Base-by-base conservation (phyloP, 2,329 filamentous ascomycete genomes). In the Fusarium virguliforme region DNA sequence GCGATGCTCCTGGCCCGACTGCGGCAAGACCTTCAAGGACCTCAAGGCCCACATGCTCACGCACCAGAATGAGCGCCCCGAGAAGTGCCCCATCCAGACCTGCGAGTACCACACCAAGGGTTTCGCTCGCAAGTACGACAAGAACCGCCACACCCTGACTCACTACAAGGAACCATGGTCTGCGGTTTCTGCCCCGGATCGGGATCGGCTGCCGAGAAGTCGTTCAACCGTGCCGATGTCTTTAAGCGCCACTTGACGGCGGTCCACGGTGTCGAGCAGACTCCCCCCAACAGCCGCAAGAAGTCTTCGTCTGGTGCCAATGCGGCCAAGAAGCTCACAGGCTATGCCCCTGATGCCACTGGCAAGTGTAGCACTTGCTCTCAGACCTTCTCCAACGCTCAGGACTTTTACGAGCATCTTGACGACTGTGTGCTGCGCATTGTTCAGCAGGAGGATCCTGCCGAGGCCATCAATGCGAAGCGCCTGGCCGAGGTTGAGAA, bases 321-420 rank as follows among this genome's bases (percentile, higher is more conserved):
- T 72, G 80, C 81, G 30, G 84, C 80, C 76, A 92, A 92, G 84
- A 93, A 92, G 81, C 85, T 92, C 37, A 89, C 90, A 6, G 89
- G 89, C 60, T 94, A 94, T 77, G 87, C 92, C 22, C 87, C 90
- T 65, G 93, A 96, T 76, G 91, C 93, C 34, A 96, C 94, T 13
- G 95, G 95, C 82, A 97, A 96, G 84, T 98, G 96, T 83, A 97
- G 94, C 28, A 98, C 95, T 56, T 99, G 96, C 83, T 94, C 93
- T 13, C 89, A 91, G 65, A 97, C 92, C 12, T 98, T 98, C 82
- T 90, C 89, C 83, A 97, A 94, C 77, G 94, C 95, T 6, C 95
- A 98, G 80, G 95, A 98, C 83, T 98, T 98, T 83, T 98, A 98
- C 81, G 96, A 98, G 87, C 95, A 98, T 87, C 86, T 98, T 78